A percentile compares a stretch with the other conserved stretches of the same genome.
These are phyloP conservation scores for Skeletonema marinoi DNA, from an alignment of 108 stramenopile species.

Conservation along the genomic window DNA sequence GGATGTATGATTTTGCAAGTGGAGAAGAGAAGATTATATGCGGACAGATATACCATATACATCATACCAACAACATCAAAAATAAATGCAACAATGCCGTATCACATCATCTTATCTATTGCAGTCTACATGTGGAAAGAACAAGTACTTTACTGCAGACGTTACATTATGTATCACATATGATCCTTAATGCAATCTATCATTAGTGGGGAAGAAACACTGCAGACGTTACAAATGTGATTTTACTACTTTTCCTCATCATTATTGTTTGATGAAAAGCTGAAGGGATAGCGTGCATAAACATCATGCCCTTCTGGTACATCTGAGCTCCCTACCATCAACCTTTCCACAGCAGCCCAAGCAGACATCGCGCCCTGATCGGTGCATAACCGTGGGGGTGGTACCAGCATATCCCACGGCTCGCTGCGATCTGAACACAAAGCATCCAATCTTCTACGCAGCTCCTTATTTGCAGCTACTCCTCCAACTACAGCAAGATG, in stretches of 20 bases:
- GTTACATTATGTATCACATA: too few species aligned
- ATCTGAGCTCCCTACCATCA: conserved; percentile 85
- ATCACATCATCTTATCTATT: too few species aligned
- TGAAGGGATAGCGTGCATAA: conserved; percentile 87
- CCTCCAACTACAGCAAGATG: conserved; percentile 96
- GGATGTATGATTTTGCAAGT: not conserved
- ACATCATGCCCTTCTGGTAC: conserved; percentile 75
- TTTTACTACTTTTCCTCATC: conserved; percentile 1
- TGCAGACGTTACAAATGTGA: not conserved
- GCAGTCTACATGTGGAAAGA: too few species aligned
- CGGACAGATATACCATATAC: too few species aligned
- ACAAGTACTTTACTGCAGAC: not conserved
- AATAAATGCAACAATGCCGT: too few species aligned
- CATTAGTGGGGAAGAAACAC: too few species aligned
- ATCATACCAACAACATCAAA: too few species aligned
- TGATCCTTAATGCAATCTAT: too few species aligned
- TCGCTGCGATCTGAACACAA: conserved; percentile 52
- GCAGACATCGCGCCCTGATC: conserved; percentile 97
- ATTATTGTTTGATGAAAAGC: conserved; percentile 12
- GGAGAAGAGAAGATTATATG: too few species aligned
- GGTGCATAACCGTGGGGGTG: conserved; percentile 93
- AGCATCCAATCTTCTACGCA: conserved; percentile 73
- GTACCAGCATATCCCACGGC: conserved; percentile 87
- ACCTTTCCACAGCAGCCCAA: conserved; percentile 94
- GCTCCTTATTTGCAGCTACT: conserved; percentile 94